A percentile compares a stretch with the other conserved stretches of the same genome.
Conservation (phyloP, 768 basidiomycete genomes). For the Phallus indusiatus region DNA sequence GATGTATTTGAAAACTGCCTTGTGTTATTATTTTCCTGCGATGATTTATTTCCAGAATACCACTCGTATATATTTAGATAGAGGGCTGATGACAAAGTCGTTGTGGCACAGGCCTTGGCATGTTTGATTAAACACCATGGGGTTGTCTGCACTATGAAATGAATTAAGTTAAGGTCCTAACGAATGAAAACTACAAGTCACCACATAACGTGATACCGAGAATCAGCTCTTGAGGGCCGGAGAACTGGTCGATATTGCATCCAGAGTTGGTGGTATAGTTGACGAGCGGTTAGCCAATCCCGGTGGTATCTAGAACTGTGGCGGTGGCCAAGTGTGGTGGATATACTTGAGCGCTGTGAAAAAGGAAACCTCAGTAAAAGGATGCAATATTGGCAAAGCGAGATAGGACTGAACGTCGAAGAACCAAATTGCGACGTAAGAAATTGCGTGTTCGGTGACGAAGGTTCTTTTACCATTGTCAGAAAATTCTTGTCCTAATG, state of each 20-base stretch:
- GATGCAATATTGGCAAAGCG: too few species aligned
- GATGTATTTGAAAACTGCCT: too few species aligned
- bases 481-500: conserved; percentile 37
- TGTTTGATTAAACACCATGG: conserved; percentile 46
- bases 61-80: conserved; percentile 34
- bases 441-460: background rate
- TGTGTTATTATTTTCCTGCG: too few species aligned
- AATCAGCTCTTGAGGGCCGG: conserved; percentile 55
- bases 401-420: too few species aligned
- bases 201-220: conserved; percentile 67
- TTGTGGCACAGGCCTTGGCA: conserved; percentile 62
- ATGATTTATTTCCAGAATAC: too few species aligned
- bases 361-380: too few species aligned
- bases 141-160: conserved; percentile 37
- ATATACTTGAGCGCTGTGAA: conserved; percentile 14
- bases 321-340: conserved; percentile 4
- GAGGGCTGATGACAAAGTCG: conserved; percentile 56
- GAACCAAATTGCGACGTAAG: too few species aligned
- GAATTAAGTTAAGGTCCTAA: background rate
- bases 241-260: conserved; percentile 46
- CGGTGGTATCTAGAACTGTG: conserved; percentile 36
- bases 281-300: conserved; percentile 57
- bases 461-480: conserved; percentile 61
- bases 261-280: conserved; percentile 52
- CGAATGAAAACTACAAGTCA: conserved; percentile 2